Base-by-base conservation (phyloP, 2,329 filamentous ascomycete species). In the Karstenula rhodostoma region DNA sequence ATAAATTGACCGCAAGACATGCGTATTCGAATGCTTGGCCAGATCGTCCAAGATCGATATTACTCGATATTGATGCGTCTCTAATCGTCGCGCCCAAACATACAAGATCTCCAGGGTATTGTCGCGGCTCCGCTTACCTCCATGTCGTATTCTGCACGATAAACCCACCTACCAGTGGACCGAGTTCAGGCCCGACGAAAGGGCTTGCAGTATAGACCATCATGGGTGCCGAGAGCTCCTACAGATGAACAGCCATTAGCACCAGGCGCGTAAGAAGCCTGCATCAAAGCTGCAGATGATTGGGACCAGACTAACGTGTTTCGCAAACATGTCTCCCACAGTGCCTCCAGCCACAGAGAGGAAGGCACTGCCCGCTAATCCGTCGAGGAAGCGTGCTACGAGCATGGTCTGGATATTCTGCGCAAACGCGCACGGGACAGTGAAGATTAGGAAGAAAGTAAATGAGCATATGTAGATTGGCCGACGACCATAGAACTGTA, bases 381-480 rank as follows among this genome's bases (percentile, higher is more conserved):
- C 91, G 69, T 89, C 86, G 51, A 97, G 84, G 75, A 97, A 97
- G 6, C 94, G 87, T 17, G 85, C 84, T 15, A 96, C 80, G 54
- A 97, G 80, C 82, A 96, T 87, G 5, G 92, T 95, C 66, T 87
- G 80, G n/a, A 94, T 90, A 71, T 96, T 96, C 57, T 83, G 81
- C n/a, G 91, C 90, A 22, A 94, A 88, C 0, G 93, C 93, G 65
- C 90, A 91, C 0, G 93, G 93, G 53, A 96, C 87, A 59, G 95
- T 80, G 86, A 90, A 96, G 63, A 96, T 85, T 51, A 93, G 70
- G 75, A 94, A 96, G 67, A 91, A 84, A 2, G 83, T 75, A 77
- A 93, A 94, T 0, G 91, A 90, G 23, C 83, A 79, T 37, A 96
- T 83, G 75, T 96, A 97, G 71, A 96, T 91, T 25, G 89, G 90